Evolutionary conservation across 371 early-diverging fungal genomes (phyloP).

Genomic region (Mortierella sp.): DNA sequence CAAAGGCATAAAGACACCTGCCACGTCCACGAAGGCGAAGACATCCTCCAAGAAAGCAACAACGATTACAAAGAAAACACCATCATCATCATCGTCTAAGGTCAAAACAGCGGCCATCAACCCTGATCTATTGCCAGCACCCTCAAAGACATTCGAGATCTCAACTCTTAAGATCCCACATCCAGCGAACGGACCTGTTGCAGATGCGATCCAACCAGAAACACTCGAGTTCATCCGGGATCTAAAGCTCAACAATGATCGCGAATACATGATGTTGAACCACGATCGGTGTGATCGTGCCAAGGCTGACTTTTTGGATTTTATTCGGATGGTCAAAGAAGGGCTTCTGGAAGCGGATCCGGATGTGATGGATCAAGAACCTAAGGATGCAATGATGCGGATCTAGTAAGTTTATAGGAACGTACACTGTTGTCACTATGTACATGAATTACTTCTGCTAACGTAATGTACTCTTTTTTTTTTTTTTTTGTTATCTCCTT

Average conservation of each 20-base stretch:
- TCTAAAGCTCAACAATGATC: slow-evolving; percentile 62
- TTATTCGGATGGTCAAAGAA: slow-evolving; percentile 58
- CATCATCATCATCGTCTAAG: slow-evolving; percentile 1
- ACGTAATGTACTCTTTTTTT: no score
- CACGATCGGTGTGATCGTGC: slow-evolving; percentile 57
- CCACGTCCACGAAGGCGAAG: not conserved
- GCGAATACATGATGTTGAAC: slow-evolving; percentile 62
- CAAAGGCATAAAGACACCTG: not conserved
- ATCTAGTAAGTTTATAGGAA: slow-evolving; percentile 51
- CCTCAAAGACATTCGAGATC: slow-evolving; percentile 17
- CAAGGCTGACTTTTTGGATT: slow-evolving; percentile 63
- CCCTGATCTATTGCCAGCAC: slow-evolving; percentile 19
- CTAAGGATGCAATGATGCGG: slow-evolving; percentile 64
- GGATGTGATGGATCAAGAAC: slow-evolving; percentile 57
- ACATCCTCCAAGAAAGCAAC: not conserved
- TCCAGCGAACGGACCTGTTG: slow-evolving; percentile 60
- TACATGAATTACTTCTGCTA: not conserved
- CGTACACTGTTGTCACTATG: not conserved
- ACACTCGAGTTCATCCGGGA: slow-evolving; percentile 62
- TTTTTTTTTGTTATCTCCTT: not conserved
- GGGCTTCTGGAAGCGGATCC: slow-evolving; percentile 62
- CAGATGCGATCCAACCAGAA: slow-evolving; percentile 65
- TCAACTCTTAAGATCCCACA: slow-evolving; percentile 52
- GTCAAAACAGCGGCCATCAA: not conserved
- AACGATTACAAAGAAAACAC: not conserved